Base-by-base conservation (phyloP, 306 rosid species). In the Lagenaria siceraria region DNA sequence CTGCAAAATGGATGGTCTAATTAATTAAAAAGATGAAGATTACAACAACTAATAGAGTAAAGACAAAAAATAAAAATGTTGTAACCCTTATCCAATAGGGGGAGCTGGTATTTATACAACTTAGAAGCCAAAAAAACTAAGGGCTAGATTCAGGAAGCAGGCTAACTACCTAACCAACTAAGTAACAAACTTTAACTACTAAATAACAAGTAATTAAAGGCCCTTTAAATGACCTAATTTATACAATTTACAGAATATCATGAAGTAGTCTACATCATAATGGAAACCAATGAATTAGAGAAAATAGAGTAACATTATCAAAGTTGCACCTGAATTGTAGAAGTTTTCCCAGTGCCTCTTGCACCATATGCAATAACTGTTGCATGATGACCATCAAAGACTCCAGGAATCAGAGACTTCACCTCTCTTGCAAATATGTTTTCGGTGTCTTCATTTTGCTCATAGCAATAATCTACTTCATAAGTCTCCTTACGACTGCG, bases 311-410 rank as follows among this genome's bases (percentile, higher is more conserved):
- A 1, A 64, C 54, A 10, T 68, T 52, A 74, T 55, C 55, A 81
- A 77, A 40, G 59, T 36, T 80, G 56, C 79, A 92, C 98, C 98
- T 90, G 96, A 82, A 92, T 85, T 29, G 85, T 6, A 29, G 80
- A 79, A 65, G 98, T 88, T 85, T 95, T 95, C 64, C 97, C 98
- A 74, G 91, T 90, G 75, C 88, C 89, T 84, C 86, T 95, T 68
- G 97, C 97, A 80, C 98, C 98, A 85, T 77, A 83, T 38, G 93
- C 89, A 62, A 95, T 74, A 78, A 92, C 78, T 73, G 98, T 89
- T 62, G 97, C 87, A 71, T 87, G 90, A 66, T 63, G 80, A 56
- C 97, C 98, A 56, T 85, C 93, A 59, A 90, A 87, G 77, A 86
- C 88, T 17, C 88, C 89, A 4, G 82, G 77, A 76, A 95, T 82